phyloP scores from a whole-genome alignment of 768 basidiomycete genomes.

The Crepidotus variabilis region DNA sequence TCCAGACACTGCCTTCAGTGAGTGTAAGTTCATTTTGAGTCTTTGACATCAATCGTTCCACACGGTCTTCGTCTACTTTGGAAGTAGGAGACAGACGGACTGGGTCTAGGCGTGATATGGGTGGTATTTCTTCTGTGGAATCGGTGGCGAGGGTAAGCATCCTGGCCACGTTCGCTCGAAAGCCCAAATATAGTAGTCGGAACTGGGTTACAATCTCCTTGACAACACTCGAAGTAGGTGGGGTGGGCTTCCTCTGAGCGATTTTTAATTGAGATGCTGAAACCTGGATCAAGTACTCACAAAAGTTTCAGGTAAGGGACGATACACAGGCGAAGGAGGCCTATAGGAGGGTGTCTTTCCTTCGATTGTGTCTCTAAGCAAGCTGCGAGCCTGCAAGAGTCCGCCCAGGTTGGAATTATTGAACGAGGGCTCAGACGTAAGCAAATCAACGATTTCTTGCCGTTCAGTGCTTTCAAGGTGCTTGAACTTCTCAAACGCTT shows the following conservation, averaged over 20 bases:
- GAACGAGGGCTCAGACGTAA: conserved; percentile 5
- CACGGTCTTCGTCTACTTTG: conserved; percentile 28
- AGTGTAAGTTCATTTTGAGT: conserved; percentile 54
- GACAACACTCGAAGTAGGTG: conserved; percentile 1
- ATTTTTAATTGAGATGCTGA: neutral
- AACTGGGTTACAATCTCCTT: conserved; percentile 34
- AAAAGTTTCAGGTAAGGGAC: no score
- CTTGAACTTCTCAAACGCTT: conserved; percentile 34
- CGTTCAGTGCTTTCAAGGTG: conserved; percentile 20
- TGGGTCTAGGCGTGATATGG: neutral
- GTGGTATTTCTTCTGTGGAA: neutral
- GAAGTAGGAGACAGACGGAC: conserved; percentile 16
- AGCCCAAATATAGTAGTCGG: conserved; percentile 46
- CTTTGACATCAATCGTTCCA: conserved; percentile 55
- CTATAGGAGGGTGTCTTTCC: neutral
- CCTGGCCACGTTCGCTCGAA: conserved; percentile 42
- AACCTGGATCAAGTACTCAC: no score
- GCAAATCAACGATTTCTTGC: conserved; percentile 8
- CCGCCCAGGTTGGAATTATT: neutral
- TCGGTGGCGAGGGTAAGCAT: conserved; percentile 34
- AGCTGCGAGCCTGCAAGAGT: neutral
- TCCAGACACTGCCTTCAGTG: conserved; percentile 64
- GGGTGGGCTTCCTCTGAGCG: neutral
- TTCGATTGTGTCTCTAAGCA: neutral
- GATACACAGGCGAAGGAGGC: neutral